Evolutionary conservation across 2,329 filamentous ascomycete species (phyloP).

Genomic region (Penicillium hesseltinei): DNA sequence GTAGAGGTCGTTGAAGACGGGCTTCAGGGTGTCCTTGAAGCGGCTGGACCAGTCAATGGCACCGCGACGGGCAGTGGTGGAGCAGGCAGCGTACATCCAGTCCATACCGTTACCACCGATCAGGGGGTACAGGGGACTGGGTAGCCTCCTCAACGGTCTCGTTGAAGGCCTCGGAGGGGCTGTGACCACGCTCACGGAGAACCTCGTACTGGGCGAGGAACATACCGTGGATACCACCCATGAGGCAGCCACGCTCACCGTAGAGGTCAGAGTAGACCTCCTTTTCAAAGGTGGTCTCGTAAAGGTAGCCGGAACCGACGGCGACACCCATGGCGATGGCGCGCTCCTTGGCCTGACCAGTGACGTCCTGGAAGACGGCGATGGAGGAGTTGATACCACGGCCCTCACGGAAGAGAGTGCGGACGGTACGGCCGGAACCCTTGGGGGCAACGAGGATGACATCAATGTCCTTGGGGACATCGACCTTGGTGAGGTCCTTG

Average conservation of each 20-base stretch:
- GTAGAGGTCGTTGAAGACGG: slow-evolving; percentile 97
- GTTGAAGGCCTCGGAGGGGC: slow-evolving; percentile 98
- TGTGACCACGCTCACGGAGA: slow-evolving; percentile 96
- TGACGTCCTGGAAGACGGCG: slow-evolving; percentile 97
- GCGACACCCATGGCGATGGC: slow-evolving; percentile 94
- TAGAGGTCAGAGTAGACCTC: slow-evolving; percentile 99
- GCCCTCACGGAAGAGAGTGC: slow-evolving; percentile 97
- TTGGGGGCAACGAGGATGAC: slow-evolving; percentile 99
- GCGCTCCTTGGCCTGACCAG: slow-evolving; percentile 97
- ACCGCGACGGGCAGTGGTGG: slow-evolving; percentile 94
- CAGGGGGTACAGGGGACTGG: slow-evolving; percentile 91
- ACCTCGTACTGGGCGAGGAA: slow-evolving; percentile 99
- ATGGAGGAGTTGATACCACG: slow-evolving; percentile 99
- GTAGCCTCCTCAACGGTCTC: slow-evolving; percentile 99
- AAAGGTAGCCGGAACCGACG: slow-evolving; percentile 96
- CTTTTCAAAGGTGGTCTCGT: slow-evolving; percentile 99
- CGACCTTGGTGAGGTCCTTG: slow-evolving; percentile 99
- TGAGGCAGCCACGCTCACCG: slow-evolving; percentile 98
- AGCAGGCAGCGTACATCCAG: slow-evolving; percentile 99
- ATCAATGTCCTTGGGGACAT: slow-evolving; percentile 91
- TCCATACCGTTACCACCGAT: slow-evolving; percentile 99
- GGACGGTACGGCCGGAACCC: slow-evolving; percentile 97
- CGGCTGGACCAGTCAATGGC: slow-evolving; percentile 97
- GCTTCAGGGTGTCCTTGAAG: slow-evolving; percentile 99
- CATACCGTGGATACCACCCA: slow-evolving; percentile 99